These are phyloP conservation scores for Schizopora paradoxa DNA, from an alignment of 1,284 basidiomycete species.

Conservation along the genomic window DNA sequence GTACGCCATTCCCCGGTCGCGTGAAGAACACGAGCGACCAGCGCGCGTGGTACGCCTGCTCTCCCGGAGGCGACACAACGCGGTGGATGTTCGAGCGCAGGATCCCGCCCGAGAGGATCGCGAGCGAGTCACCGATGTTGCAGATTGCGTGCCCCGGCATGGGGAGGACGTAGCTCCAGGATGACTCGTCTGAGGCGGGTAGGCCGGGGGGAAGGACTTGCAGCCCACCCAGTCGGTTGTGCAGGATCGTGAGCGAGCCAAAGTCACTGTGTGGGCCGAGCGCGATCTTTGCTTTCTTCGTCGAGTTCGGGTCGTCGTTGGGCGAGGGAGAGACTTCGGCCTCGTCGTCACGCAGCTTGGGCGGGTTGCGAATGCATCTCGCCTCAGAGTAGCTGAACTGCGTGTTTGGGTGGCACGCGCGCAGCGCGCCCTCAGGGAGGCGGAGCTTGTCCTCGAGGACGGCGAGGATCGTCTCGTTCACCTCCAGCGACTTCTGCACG, in stretches of 20 bases:
- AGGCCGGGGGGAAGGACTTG: constrained; percentile 62
- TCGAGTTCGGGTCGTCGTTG: constrained; percentile 17
- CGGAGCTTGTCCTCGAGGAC: constrained; percentile 54
- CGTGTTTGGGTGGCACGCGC: constrained; percentile 38
- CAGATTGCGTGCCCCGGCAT: constrained; percentile 55
- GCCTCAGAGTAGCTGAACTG: constrained; percentile 56
- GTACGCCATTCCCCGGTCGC: constrained; percentile 48
- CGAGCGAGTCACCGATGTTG: constrained; percentile 55
- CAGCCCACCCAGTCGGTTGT: constrained; percentile 66
- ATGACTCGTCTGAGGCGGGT: constrained; percentile 39
- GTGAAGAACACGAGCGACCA: constrained; percentile 62
- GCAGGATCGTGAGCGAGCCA: constrained; percentile 51
- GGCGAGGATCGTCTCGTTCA: constrained; percentile 49
- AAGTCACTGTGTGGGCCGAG: constrained; percentile 50
- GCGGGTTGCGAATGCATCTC: constrained; percentile 49
- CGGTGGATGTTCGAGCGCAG: constrained; percentile 53
- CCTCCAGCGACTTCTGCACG: constrained; percentile 48
- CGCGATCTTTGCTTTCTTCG: constrained; percentile 31
- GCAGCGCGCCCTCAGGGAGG: constrained; percentile 46
- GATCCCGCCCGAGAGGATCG: constrained; percentile 53
- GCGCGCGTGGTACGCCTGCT: constrained; percentile 41
- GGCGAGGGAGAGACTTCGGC: constrained; percentile 5
- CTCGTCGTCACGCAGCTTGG: constrained; percentile 22
- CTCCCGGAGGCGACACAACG: constrained; percentile 41
- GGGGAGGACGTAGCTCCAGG: constrained; percentile 67